Conservation (phyloP, 495 filamentous ascomycete species). For the Talaromyces stipitatus region DNA sequence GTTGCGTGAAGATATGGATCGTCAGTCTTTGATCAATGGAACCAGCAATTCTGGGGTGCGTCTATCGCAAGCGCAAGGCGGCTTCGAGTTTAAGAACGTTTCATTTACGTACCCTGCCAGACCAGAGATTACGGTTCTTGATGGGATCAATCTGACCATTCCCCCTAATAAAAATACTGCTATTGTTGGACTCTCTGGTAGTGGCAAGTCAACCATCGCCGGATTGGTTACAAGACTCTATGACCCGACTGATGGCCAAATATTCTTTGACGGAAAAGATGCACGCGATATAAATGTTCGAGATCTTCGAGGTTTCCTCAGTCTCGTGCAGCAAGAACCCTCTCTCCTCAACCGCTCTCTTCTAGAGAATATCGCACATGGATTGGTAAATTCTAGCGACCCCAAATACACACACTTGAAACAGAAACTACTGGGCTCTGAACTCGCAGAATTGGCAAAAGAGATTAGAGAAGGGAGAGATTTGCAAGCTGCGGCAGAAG, state of each 20-base stretch:
- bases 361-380: constrained; percentile 61
- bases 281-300: constrained; percentile 49
- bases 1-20: constrained; percentile 44
- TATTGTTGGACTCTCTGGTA: constrained; percentile 61
- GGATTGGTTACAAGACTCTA: constrained; percentile 47
- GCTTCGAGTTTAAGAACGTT: constrained; percentile 46
- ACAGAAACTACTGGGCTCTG: constrained; percentile 17
- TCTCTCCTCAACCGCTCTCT: constrained; percentile 57
- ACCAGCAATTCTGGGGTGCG: constrained; percentile 25
- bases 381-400: constrained; percentile 50
- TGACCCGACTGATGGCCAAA: constrained; percentile 32
- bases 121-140: constrained; percentile 46
- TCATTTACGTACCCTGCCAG: constrained; percentile 57
- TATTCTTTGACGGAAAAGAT: constrained; percentile 47
- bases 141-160: constrained; percentile 44
- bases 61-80: constrained; percentile 28
- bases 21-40: constrained; percentile 41
- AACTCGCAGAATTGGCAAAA: constrained; percentile 23
- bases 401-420: constrained; percentile 37
- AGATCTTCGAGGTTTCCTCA: constrained; percentile 47
- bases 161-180: constrained; percentile 53
- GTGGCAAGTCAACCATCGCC: constrained; percentile 64
- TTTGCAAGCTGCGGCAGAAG: constrained; percentile 21
- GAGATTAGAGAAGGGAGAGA: constrained; percentile 27
- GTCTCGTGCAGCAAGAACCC: constrained; percentile 62